Base-by-base conservation (phyloP, 768 basidiomycete species). In the Lactarius sp. region DNA sequence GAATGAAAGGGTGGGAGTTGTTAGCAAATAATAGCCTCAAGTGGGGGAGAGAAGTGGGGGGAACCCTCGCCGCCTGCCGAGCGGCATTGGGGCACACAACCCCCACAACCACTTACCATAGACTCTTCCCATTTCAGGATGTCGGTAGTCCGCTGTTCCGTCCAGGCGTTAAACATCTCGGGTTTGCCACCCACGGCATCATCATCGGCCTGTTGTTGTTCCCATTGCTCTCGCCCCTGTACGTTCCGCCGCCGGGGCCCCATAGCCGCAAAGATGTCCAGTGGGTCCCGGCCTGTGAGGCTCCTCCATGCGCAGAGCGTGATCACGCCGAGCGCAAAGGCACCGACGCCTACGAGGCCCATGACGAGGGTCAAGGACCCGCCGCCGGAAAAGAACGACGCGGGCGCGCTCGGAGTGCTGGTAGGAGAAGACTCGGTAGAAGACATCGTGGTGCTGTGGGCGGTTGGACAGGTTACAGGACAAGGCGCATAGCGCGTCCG, bases 141-240 rank as follows among this genome's bases (percentile, higher is more conserved):
- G 3, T 52, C 56, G 2, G 20, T 14, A 0, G 49, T 44, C 46
- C 49, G 33, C 12, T 37, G 36, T 7, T 47, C 59, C 22, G 44
- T 58, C 66, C 66, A 67, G 14, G 60, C 66, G 4, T 67, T 59
- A 46, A 56, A 67, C 41, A 68, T 52, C 56, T 56, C 36, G 1
- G 68, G 68, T 44, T 55, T 63, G 36, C 55, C 37, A 14, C 33
- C 6, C 14, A 13, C 42, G 12, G 18, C 16, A 18, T 44, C 42
- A 44, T 44, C 16, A 1, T 5, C 1, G n/a, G 5, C 42, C 0
- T 4, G 8, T 3, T 47, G 20, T n/a, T 8, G 3, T 6, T n/a
- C 44, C 6, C 44, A n/a, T n/a, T 6, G 18, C 1, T n/a, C 44
- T 4, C 6, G 12, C 18, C 41, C 13, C 41, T 0, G 10, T 2